phyloP scores from a whole-genome alignment of 345 rosid genomes.

The Tarenaya hassleriana region DNA sequence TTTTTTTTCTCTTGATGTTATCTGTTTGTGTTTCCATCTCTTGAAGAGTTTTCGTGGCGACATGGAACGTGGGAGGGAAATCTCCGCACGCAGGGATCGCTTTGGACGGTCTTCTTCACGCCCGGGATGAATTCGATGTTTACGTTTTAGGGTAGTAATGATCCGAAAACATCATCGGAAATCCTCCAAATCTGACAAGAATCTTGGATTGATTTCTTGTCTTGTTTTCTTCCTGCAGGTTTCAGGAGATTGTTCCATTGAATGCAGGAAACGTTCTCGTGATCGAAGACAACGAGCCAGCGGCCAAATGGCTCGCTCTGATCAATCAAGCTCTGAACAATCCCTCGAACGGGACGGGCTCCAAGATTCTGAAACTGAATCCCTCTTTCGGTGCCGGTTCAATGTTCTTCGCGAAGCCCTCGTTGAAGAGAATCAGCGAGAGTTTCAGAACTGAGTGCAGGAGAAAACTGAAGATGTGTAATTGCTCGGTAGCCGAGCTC shows the following conservation, averaged over 20 bases:
- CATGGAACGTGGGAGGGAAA: slow-evolving; percentile 97
- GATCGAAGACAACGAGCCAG: slow-evolving; percentile 88
- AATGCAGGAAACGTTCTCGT: slow-evolving; percentile 97
- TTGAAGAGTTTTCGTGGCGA: slow-evolving; percentile 76
- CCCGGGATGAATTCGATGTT: slow-evolving; percentile 52
- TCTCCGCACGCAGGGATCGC: slow-evolving; percentile 57
- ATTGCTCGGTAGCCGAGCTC: slow-evolving; percentile 43
- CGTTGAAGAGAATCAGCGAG: slow-evolving; percentile 71
- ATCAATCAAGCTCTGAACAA: slow-evolving; percentile 74
- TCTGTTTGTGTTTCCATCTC: slow-evolving; percentile 7
- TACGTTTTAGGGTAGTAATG: slow-evolving; percentile 86
- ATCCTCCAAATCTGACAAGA: not conserved
- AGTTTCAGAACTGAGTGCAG: slow-evolving; percentile 68
- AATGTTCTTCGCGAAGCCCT: slow-evolving; percentile 60
- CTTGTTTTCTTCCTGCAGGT: slow-evolving; percentile 32
- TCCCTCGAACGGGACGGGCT: slow-evolving; percentile 23
- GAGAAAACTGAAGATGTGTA: slow-evolving; percentile 75
- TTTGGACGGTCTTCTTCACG: slow-evolving; percentile 66
- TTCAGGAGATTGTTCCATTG: slow-evolving; percentile 96
- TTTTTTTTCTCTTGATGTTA: not conserved
- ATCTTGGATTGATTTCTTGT: not conserved
- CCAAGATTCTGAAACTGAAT: slow-evolving; percentile 21
- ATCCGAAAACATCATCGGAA: not conserved
- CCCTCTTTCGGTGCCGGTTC: slow-evolving; percentile 45
- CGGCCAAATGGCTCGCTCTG: slow-evolving; percentile 77